A percentile compares a stretch with the other conserved stretches of the same genome.
Conservation (phyloP, 2,329 filamentous ascomycete species). For the Fusarium lateritium region DNA sequence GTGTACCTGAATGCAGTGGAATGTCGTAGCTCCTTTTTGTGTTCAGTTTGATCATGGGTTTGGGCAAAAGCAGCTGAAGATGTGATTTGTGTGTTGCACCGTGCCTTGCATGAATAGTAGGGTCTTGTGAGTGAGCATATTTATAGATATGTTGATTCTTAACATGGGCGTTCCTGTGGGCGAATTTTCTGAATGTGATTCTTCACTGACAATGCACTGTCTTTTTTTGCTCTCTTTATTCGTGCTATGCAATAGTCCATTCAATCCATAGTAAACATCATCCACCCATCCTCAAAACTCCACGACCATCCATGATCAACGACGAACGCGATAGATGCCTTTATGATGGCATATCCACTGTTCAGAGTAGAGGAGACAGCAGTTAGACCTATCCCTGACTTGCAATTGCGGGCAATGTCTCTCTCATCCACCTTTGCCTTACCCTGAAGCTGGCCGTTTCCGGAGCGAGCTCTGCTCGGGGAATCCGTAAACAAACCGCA, state of each 20-base stretch:
- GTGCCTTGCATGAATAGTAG: not conserved
- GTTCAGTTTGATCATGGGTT: constrained; percentile 1
- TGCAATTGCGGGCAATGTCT: not conserved
- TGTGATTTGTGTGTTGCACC: not conserved
- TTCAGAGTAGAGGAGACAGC: not conserved
- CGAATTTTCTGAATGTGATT: no score
- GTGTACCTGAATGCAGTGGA: constrained; percentile 20
- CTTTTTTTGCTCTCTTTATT: no score
- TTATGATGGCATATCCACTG: not conserved
- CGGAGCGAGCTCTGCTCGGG: not conserved
- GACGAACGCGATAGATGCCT: not conserved
- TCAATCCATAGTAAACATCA: no score
- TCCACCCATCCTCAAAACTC: not conserved
- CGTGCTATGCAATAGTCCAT: no score
- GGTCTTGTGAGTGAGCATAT: not conserved
- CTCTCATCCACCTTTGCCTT: not conserved
- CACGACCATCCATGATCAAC: not conserved
- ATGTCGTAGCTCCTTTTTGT: constrained; percentile 12
- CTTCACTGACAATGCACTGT: no score
- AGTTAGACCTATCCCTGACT: not conserved
- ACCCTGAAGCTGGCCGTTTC: constrained; percentile 14
- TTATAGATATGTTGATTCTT: not conserved
- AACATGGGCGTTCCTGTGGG: not conserved
- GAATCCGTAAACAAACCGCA: not conserved
- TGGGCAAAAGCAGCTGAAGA: not conserved